Evolutionary conservation across 805 yeast species (phyloP), one percentile per base, ranked within the genome.

Genomic region (Candida rishiriensis): DNA sequence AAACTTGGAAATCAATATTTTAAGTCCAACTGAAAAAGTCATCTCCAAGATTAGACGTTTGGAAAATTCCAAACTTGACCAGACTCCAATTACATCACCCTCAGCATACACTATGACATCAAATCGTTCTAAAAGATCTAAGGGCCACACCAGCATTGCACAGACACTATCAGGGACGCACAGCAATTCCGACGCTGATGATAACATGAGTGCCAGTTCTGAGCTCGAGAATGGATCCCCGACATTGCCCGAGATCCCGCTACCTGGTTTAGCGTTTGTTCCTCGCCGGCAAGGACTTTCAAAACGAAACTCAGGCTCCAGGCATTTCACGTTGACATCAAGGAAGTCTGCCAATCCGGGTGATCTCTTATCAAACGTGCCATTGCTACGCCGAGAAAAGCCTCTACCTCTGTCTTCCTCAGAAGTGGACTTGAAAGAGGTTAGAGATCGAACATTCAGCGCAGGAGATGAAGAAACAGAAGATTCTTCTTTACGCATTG

Each of bases 321-420:
- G 76, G 44, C 76, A 76, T 50, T 76, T 78, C 34, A 76, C 65
- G 3, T 64, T 84, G 31, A 77, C 74, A 21, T 72, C 85, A 1
- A 67, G 82, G 40, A 73, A 76, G 42, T 65, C 76, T 3, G 68
- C 81, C 14, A 88, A 85, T 55, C 96, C 96, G 0, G 96, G 96
- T 28, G 96, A 88, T 59, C 69, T 89, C 41, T 65, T 89, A 10
- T 85, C 96, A 0, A 85, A 84, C 43, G 96, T 83, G 1, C 93
- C 95, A 1, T 60, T 85, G 8, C 54, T 58, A 28, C 48, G 56
- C 39, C 44, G 42, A 15, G 56, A 46, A 2, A 46, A 41, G 38
- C 13, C 18, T 2, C 17, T 29, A 8, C 29, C 43, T 15, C 17
- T 39, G 14, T n/a, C 29, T n/a, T 37, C 44, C 3, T 40, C 53